Evolutionary conservation across 2,329 filamentous ascomycete species (phyloP), one percentile per base, ranked within the genome.

Genomic region (Verruconis gallopava): DNA sequence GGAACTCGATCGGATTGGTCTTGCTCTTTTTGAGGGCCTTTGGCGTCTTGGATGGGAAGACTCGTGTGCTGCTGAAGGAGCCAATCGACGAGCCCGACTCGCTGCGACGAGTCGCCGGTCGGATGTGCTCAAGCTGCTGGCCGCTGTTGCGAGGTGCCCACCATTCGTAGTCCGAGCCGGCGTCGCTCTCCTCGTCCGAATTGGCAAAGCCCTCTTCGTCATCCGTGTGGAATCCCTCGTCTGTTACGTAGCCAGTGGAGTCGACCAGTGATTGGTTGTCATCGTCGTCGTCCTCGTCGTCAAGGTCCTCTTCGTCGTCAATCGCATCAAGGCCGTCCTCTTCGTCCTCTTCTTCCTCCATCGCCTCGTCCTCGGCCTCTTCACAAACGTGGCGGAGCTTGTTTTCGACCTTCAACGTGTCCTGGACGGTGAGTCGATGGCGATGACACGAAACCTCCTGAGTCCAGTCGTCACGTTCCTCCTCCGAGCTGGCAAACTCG

Each of bases 391-490:
- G 79, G 38, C 89, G 80, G 48, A 98, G 91, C 21, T 77, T 77
- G 47, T 85, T 86, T 62, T 98, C 91, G 61, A 93, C 93, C 57
- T 77, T 73, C 49, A 98, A 70, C 3, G 88, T 93, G 56, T 96
- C 91, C 50, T 81, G 78, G 49, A 98, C 79, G 3, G 88, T 96
- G 30, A 98, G 69, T 53, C 84, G 85, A 38, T 71, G 71, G 43
- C 71, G 71, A 49, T 77, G 68, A 21, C 74, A 72, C 5, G 72
- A 69, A 22, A 74, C 68, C 52, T 84, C 80, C 43, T 81, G 77
- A 21, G 93, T 84, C 91, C 91, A 98, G 52, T 94, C 88, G 44
- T 95, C 88, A 47, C 91, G 82, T 45, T 85, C 77, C 32, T 81
- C 71, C 44, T 78, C 72, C 38, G 84, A 86, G 56, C 81, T 86